Conservation (phyloP, 176 grass and related monocot species). For the Phyllostachys edulis region DNA sequence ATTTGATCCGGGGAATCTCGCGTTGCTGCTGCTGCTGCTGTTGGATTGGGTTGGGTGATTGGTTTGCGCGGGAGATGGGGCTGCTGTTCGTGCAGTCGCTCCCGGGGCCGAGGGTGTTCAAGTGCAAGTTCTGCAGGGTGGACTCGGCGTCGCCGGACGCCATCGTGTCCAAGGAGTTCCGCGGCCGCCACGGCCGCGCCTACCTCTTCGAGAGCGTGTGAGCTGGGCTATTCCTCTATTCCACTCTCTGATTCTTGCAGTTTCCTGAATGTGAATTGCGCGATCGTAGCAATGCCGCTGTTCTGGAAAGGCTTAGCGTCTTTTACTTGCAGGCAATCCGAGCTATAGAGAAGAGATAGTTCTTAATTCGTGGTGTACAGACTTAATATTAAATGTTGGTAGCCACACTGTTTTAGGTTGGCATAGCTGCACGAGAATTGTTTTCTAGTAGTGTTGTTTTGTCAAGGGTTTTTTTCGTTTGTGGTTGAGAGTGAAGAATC, state of each 20-base stretch:
- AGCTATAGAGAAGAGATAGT: not conserved
- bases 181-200: slow-evolving; percentile 65
- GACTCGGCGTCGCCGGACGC: slow-evolving; percentile 74
- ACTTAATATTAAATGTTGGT: not conserved
- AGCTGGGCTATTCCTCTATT: slow-evolving; percentile 30
- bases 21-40: not conserved
- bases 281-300: slow-evolving; percentile 12
- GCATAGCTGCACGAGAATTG: not conserved
- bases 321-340: not conserved
- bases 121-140: slow-evolving; percentile 73
- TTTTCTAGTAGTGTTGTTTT: not conserved
- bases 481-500: not conserved
- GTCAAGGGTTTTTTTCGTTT: not conserved
- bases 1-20: slow-evolving; percentile 27
- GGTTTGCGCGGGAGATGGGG: slow-evolving; percentile 45
- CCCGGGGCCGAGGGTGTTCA: slow-evolving; percentile 79
- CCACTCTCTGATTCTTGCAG: not conserved
- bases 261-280: not conserved
- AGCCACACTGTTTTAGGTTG: not conserved
- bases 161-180: slow-evolving; percentile 83
- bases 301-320: not conserved
- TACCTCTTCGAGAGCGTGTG: slow-evolving; percentile 86
- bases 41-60: slow-evolving; percentile 3
- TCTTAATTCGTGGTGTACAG: not conserved
- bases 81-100: slow-evolving; percentile 77